phyloP scores from a whole-genome alignment of 2,329 filamentous ascomycete genomes.

The Apiospora saccharicola region DNA sequence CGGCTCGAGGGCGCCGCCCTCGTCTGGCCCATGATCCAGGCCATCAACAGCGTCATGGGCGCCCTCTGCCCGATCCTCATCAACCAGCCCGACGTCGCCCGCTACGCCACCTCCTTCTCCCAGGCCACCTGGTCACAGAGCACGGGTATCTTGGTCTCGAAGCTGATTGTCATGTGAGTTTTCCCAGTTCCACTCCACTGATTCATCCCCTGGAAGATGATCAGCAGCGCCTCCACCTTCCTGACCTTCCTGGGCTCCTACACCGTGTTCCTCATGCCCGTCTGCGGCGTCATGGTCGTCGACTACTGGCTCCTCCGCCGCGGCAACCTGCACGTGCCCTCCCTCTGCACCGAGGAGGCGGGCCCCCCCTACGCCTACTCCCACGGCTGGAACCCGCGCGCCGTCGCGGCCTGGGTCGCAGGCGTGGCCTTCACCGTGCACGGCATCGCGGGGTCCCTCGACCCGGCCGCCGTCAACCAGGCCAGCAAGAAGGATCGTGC shows the following conservation, averaged over 20 bases:
- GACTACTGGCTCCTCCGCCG: conserved; percentile 47
- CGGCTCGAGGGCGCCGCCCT: conserved; percentile 33
- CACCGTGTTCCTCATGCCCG: conserved; percentile 50
- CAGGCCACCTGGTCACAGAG: conserved; percentile 42
- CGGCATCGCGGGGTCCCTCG: conserved; percentile 41
- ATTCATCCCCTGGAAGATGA: conserved; percentile 49
- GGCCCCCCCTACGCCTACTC: conserved; percentile 41
- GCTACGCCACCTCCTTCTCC: conserved; percentile 41
- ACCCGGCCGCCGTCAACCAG: conserved; percentile 41
- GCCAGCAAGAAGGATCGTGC: conserved; percentile 34
- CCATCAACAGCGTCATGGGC: conserved; percentile 51
- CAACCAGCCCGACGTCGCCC: conserved; percentile 51
- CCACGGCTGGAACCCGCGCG: conserved; percentile 43
- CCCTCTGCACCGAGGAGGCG: conserved; percentile 39
- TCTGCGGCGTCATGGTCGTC: conserved; percentile 43
- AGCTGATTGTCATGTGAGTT: conserved; percentile 45
- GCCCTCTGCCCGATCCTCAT: conserved; percentile 45
- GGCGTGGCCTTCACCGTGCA: conserved; percentile 44
- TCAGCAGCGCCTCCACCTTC: conserved; percentile 48
- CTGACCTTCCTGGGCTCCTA: conserved; percentile 51
- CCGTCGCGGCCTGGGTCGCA: conserved; percentile 39
- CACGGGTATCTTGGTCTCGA: conserved; percentile 46
- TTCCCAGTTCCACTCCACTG: background rate
- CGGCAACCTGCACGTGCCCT: conserved; percentile 50
- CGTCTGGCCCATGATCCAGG: conserved; percentile 49